phyloP scores from a whole-genome alignment of 495 filamentous ascomycete species.

The Penicillium riverlandense region DNA sequence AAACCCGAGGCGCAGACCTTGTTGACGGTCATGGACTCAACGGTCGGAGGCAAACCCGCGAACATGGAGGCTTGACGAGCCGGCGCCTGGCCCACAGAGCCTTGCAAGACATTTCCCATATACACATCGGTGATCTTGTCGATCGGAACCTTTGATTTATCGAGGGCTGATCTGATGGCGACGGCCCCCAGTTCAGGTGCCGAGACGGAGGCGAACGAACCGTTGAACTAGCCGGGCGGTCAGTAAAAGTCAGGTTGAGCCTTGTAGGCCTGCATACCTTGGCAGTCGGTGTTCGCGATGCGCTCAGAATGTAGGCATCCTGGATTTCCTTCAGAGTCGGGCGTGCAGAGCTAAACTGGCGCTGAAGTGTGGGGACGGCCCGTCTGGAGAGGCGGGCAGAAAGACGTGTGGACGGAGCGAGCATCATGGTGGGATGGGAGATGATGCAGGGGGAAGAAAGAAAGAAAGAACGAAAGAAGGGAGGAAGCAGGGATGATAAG shows the following conservation, averaged over 20 bases:
- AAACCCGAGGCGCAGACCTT: slow-evolving; percentile 95
- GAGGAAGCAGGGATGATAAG: neutral
- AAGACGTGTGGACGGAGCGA: slow-evolving; percentile 12
- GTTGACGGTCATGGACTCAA: slow-evolving; percentile 89
- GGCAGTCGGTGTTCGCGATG: slow-evolving; percentile 77
- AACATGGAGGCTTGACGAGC: slow-evolving; percentile 86
- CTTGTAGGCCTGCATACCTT: slow-evolving; percentile 48
- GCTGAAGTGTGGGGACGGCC: slow-evolving; percentile 35
- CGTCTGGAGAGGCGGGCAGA: slow-evolving; percentile 25
- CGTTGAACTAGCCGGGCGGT: slow-evolving; percentile 67
- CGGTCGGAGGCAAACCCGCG: slow-evolving; percentile 67
- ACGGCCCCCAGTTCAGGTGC: slow-evolving; percentile 78
- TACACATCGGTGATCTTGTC: slow-evolving; percentile 82
- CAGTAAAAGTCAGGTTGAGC: neutral
- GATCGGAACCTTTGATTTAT: slow-evolving; percentile 71
- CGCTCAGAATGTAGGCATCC: slow-evolving; percentile 88
- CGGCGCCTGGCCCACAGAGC: slow-evolving; percentile 75
- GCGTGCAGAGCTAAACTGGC: slow-evolving; percentile 58
- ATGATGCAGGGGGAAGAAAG: neutral
- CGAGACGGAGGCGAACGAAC: slow-evolving; percentile 72
- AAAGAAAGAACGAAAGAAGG: neutral
- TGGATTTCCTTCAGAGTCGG: slow-evolving; percentile 60
- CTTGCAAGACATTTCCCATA: slow-evolving; percentile 96
- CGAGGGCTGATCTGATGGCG: slow-evolving; percentile 82
- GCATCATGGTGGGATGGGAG: slow-evolving; percentile 10